Evolutionary conservation across 352 stramenopile species (phyloP).

Genomic region (Poterioochromonas sp.): DNA sequence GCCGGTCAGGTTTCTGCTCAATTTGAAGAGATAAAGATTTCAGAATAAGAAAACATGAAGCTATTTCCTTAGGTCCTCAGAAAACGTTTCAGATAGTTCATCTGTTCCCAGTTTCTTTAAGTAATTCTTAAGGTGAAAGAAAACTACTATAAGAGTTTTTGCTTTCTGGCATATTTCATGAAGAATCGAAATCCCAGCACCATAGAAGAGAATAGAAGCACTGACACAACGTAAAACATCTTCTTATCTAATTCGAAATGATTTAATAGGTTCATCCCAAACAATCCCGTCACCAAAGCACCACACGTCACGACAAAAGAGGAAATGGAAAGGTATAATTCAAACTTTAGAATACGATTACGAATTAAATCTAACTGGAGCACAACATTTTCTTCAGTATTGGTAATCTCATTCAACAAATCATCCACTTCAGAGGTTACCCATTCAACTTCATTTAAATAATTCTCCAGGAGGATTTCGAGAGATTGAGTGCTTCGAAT

Average conservation of each 20-base stretch:
- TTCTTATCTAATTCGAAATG: conserved; percentile 22
- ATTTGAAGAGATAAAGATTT: not conserved
- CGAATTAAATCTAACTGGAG: conserved; percentile 35
- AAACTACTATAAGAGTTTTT: not conserved
- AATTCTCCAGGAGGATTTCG: conserved; percentile 36
- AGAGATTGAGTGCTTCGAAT: conserved; percentile 19
- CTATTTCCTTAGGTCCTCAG: no score
- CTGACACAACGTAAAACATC: conserved; percentile 25
- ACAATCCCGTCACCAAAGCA: conserved; percentile 29
- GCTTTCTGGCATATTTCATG: not conserved
- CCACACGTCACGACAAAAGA: conserved; percentile 31
- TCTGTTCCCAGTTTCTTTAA: not conserved
- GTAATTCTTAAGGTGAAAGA: not conserved
- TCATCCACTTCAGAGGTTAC: conserved; percentile 29
- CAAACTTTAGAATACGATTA: conserved; percentile 36
- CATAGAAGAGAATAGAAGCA: not conserved
- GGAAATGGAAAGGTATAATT: conserved; percentile 29
- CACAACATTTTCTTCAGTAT: conserved; percentile 35
- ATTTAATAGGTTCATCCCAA: conserved; percentile 36
- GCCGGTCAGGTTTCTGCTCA: not conserved
- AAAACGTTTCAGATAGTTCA: no score
- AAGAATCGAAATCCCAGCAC: not conserved
- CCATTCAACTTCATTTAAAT: conserved; percentile 37
- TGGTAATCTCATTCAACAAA: conserved; percentile 31
- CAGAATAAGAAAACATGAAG: not conserved